A percentile compares a stretch with the other conserved stretches of the same genome.
Conservation (phyloP, 257 asterid genomes). For the Solanum paucissectum region DNA sequence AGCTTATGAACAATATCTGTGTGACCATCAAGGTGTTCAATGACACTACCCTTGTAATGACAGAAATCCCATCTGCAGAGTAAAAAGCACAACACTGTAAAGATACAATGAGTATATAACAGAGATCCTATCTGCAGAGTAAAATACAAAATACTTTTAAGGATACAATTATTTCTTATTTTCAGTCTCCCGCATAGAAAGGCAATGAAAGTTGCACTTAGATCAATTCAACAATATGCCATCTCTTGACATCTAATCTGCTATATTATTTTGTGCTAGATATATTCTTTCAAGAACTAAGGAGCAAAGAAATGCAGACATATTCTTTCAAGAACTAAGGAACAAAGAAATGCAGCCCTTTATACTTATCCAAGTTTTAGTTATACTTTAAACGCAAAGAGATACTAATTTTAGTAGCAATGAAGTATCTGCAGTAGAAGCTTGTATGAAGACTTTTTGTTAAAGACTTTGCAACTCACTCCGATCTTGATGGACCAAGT, state of each 20-base stretch:
- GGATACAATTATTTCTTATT: not conserved
- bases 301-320: not conserved
- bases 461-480: slow-evolving; percentile 40
- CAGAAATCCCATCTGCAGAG: slow-evolving; percentile 94
- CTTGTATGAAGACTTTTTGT: not conserved
- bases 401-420: not conserved
- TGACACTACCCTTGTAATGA: slow-evolving; percentile 70
- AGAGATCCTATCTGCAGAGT: slow-evolving; percentile 83
- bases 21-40: slow-evolving; percentile 97
- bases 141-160: not conserved
- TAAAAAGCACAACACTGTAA: not conserved
- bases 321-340: not conserved
- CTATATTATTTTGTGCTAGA: not conserved
- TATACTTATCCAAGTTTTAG: not conserved
- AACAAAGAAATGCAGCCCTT: not conserved
- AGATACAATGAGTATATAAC: slow-evolving; percentile 13
- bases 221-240: not conserved
- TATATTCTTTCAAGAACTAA: not conserved
- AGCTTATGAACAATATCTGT: slow-evolving; percentile 87
- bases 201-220: not conserved
- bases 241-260: not conserved
- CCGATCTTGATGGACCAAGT: slow-evolving; percentile 94
- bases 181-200: not conserved
- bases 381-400: not conserved
- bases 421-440: not conserved